phyloP scores from a whole-genome alignment of 306 rosid genomes.

The Trifolium repens region DNA sequence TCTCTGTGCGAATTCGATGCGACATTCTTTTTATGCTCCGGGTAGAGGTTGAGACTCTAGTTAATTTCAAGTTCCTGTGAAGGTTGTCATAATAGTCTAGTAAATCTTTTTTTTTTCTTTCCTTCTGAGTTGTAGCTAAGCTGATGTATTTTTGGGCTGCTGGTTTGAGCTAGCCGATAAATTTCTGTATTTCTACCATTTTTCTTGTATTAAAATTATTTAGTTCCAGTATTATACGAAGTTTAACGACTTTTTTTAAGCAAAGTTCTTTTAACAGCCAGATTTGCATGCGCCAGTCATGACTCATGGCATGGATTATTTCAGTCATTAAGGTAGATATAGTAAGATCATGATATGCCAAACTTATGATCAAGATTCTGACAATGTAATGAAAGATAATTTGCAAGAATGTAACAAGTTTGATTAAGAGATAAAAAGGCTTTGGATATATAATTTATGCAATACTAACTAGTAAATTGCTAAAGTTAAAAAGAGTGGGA shows the following conservation, averaged over 20 bases:
- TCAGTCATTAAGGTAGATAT: not conserved
- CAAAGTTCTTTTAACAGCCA: slow-evolving; percentile 30
- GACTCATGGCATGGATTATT: slow-evolving; percentile 13
- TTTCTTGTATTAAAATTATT: slow-evolving; percentile 48
- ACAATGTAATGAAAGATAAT: not conserved
- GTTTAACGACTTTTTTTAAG: slow-evolving; percentile 33
- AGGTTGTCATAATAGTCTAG: slow-evolving; percentile 57
- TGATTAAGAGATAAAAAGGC: not conserved
- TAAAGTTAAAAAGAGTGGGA: no score
- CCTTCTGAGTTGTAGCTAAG: slow-evolving; percentile 45
- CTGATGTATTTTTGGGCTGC: slow-evolving; percentile 68
- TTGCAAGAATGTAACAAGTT: not conserved
- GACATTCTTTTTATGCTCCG: slow-evolving; percentile 47
- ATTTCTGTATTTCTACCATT: slow-evolving; percentile 54
- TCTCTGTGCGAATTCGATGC: slow-evolving; percentile 49
- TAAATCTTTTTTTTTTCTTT: slow-evolving; percentile 48
- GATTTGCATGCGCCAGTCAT: slow-evolving; percentile 36
- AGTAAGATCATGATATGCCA: not conserved
- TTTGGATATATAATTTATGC: not conserved
- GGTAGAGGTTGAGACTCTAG: slow-evolving; percentile 52
- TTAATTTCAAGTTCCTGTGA: slow-evolving; percentile 48
- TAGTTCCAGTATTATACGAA: slow-evolving; percentile 49
- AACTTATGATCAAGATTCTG: not conserved
- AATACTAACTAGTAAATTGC: not conserved
- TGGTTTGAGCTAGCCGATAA: slow-evolving; percentile 55